Percentiles rank a stretch among this genome's conserved stretches.
phyloP scores from a whole-genome alignment of 1,284 basidiomycete species.

The Malassezia brasiliensis region DNA sequence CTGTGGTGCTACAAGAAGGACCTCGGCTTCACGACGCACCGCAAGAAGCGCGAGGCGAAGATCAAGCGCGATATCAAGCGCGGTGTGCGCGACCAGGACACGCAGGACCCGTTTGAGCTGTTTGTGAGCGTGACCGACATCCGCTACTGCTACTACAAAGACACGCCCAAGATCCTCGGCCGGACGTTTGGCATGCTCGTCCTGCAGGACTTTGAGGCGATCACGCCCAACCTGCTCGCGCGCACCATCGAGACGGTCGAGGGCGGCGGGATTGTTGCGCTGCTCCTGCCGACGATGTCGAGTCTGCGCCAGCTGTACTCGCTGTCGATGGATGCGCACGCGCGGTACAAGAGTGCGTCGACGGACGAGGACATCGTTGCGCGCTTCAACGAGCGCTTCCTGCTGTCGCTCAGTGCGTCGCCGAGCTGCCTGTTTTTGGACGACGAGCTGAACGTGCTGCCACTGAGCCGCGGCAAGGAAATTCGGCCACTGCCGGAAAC shows the following conservation, averaged over 20 bases:
- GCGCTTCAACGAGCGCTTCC: constrained; percentile 94
- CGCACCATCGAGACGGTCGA: constrained; percentile 97
- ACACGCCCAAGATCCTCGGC: constrained; percentile 57
- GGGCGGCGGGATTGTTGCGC: constrained; percentile 84
- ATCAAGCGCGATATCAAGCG: constrained; percentile 55
- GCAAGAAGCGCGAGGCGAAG: constrained; percentile 63
- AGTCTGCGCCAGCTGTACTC: constrained; percentile 85
- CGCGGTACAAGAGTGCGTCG: constrained; percentile 73
- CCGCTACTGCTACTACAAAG: constrained; percentile 59
- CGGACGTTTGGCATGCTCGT: constrained; percentile 97
- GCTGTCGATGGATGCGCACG: constrained; percentile 70
- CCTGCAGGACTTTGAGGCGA: constrained; percentile 94
- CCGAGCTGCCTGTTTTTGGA: constrained; percentile 82
- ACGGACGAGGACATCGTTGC: constrained; percentile 81
- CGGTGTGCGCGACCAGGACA: constrained; percentile 83
- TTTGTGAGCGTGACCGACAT: constrained; percentile 99
- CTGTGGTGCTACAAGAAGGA: constrained; percentile 47
- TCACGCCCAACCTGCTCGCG: constrained; percentile 93
- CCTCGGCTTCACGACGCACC: constrained; percentile 59
- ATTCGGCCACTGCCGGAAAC: constrained; percentile 63
- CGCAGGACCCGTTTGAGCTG: constrained; percentile 89
- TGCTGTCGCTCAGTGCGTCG: constrained; percentile 62
- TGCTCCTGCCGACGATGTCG: constrained; percentile 89
- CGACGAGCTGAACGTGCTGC: constrained; percentile 94
- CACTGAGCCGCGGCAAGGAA: constrained; percentile 90